A percentile compares a stretch with the other conserved stretches of the same genome.
phyloP scores from a whole-genome alignment of 2,329 filamentous ascomycete genomes.

The Apiospora saccharicola region DNA sequence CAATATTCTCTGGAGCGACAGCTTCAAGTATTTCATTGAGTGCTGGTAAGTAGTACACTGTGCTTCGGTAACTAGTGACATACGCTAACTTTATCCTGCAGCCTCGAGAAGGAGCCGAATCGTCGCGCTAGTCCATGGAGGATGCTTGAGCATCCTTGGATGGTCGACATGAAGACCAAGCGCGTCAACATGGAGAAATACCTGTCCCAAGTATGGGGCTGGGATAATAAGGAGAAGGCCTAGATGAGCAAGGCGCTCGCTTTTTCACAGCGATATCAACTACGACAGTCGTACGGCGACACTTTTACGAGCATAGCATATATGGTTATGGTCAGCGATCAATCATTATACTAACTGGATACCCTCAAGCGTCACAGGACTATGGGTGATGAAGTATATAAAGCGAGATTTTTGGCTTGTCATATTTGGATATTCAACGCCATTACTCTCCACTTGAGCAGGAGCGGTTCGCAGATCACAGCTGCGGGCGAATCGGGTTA shows the following conservation, averaged over 20 bases:
- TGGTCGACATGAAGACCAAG: constrained; percentile 94
- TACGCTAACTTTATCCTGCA: constrained; percentile 47
- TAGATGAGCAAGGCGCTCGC: not conserved
- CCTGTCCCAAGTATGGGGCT: constrained; percentile 94
- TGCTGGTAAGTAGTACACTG: constrained; percentile 80
- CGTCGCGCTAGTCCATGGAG: constrained; percentile 94
- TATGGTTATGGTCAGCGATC: constrained; percentile 14
- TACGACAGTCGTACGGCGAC: not conserved
- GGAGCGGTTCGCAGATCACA: not conserved
- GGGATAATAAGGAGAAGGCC: constrained; percentile 67
- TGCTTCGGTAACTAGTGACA: constrained; percentile 27
- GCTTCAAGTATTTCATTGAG: constrained; percentile 99
- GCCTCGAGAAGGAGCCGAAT: constrained; percentile 90
- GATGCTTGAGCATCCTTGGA: constrained; percentile 99
- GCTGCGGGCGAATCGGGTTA: not conserved
- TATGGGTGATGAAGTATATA: not conserved
- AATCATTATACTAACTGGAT: constrained; percentile 12
- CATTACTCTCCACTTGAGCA: not conserved
- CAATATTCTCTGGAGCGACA: constrained; percentile 92
- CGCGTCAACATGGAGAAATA: constrained; percentile 98
- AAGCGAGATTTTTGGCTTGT: not conserved
- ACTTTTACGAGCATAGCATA: not conserved
- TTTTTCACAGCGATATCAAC: not conserved
- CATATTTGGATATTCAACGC: not conserved
- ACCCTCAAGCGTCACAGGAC: not conserved